Base-by-base conservation (phyloP, 129 eudicot species). In the Chrysanthemum seticuspe region DNA sequence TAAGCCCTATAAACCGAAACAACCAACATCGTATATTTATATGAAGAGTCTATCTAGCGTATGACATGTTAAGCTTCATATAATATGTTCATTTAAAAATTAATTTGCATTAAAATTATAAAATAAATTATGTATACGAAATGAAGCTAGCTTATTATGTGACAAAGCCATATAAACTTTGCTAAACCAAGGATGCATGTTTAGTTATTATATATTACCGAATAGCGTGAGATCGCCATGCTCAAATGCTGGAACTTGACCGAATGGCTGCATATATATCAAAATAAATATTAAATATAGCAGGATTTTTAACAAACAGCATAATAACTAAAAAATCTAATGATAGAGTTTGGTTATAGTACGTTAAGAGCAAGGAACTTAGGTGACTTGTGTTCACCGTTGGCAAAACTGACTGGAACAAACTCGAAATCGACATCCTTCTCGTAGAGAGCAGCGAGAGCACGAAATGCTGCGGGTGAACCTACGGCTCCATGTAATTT, bases 341-440 rank as follows among this genome's bases (percentile, higher is more conserved):
- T 56, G 4, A 56, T 11, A 3, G 10, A 56, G 11, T 6, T 3
- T 6, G 19, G 61, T 2, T 16, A 16, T 16, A 34, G 58, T 86
- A 86, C 87, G 75, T 83, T 86, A 48, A 67, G 81, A 74, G 82
- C 67, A n/a, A 80, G 81, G 63, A 73, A 83, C 51, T 78, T 74
- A 49, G 79, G 71, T 50, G 67, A 14, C 65, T 79, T 76, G 72
- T 84, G 83, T 1, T 68, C 88, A 13, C 79, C 45, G 10, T 70
- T 53, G 11, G 27, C 18, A 34, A 87, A 48, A 74, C 84, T 65
- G 5, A 87, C 71, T 0, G 69, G 75, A 59, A 87, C 65, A 2
- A 81, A 65, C 61, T 87, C 86, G 13, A 56, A 79, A 0, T 78
- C 81, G 64, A 87, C 70, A 13, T 50, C 81, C 67, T 87, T 87